Conservation (phyloP, 2,329 filamentous ascomycete species). For the Ophiostoma tasmaniense region DNA sequence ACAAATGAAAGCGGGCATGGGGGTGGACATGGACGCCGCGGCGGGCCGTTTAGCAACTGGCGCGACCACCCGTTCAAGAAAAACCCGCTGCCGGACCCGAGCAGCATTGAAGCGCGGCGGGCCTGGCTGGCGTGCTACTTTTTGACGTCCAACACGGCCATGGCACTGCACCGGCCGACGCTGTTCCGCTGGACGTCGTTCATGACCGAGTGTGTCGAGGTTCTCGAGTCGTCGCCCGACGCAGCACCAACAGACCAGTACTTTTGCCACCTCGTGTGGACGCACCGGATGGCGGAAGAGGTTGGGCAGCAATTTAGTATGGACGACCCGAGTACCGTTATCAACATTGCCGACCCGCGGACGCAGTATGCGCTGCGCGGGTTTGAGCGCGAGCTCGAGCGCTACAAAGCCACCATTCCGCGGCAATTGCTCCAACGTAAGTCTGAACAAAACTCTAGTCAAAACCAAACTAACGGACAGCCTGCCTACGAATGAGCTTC, state of each 20-base stretch:
- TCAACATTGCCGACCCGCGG: conserved; percentile 52
- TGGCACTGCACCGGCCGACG: conserved; percentile 53
- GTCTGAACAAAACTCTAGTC: not conserved
- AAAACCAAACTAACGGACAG: not conserved
- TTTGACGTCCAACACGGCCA: conserved; percentile 49
- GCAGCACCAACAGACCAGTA: conserved; percentile 49
- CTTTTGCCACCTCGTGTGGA: conserved; percentile 51
- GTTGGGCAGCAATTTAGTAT: conserved; percentile 57
- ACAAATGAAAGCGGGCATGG: not conserved
- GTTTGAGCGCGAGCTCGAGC: conserved; percentile 56
- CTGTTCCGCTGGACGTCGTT: conserved; percentile 53
- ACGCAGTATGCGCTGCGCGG: conserved; percentile 56
- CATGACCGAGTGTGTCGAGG: conserved; percentile 50
- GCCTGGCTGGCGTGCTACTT: conserved; percentile 54
- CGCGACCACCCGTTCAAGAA: conserved; percentile 36
- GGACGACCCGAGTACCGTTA: conserved; percentile 50
- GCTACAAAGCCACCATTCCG: conserved; percentile 48
- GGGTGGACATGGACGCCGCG: not conserved
- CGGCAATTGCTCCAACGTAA: conserved; percentile 39
- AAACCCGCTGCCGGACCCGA: conserved; percentile 40
- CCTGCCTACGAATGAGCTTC: conserved; percentile 55
- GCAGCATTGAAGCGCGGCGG: conserved; percentile 46
- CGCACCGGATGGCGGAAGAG: conserved; percentile 58
- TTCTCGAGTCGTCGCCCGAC: conserved; percentile 45
- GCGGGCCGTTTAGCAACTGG: conserved; percentile 26